These are phyloP conservation scores for Aspergillus aculeatus DNA, from an alignment of 2,329 filamentous ascomycete genomes.

Conservation along the genomic window DNA sequence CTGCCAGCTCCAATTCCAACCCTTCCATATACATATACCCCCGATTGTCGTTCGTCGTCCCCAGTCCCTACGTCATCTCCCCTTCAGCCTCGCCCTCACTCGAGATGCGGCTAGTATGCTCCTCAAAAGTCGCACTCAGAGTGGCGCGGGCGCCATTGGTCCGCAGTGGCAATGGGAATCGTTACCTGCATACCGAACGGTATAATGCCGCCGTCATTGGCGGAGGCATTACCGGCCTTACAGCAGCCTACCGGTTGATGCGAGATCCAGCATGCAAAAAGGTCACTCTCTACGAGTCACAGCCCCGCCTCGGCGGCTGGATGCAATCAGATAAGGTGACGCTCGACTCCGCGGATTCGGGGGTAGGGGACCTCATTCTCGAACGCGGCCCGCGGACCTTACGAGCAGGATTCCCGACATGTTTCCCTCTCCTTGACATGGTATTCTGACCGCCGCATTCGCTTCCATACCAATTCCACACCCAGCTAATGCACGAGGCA, in stretches of 20 bases:
- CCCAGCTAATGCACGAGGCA: constrained; percentile 32
- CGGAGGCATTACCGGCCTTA: constrained; percentile 79
- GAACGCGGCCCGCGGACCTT: constrained; percentile 82
- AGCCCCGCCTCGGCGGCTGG: constrained; percentile 76
- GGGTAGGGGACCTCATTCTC: constrained; percentile 67
- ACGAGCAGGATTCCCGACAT: constrained; percentile 57
- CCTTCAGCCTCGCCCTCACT: constrained; percentile 8
- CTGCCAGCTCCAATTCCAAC: neutral
- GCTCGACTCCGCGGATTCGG: constrained; percentile 28
- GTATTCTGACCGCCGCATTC: constrained; percentile 47
- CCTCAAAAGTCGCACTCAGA: constrained; percentile 23
- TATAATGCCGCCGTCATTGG: constrained; percentile 67
- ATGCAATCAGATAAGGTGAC: constrained; percentile 65
- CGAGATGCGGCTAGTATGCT: constrained; percentile 30
- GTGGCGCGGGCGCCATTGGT: constrained; percentile 19
- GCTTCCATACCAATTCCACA: neutral
- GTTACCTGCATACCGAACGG: constrained; percentile 23
- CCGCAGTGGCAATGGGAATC: constrained; percentile 17
- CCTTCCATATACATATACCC: neutral
- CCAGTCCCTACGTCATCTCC: neutral
- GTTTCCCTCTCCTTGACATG: constrained; percentile 67
- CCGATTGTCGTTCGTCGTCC: neutral
- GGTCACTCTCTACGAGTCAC: constrained; percentile 79
- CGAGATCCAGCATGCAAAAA: constrained; percentile 65
- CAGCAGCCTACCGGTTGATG: constrained; percentile 73